A percentile compares a stretch with the other conserved stretches of the same genome.
These are phyloP conservation scores for Sporothrix dimorphospora DNA, from an alignment of 2,329 filamentous ascomycete genomes.

Conservation along the genomic window DNA sequence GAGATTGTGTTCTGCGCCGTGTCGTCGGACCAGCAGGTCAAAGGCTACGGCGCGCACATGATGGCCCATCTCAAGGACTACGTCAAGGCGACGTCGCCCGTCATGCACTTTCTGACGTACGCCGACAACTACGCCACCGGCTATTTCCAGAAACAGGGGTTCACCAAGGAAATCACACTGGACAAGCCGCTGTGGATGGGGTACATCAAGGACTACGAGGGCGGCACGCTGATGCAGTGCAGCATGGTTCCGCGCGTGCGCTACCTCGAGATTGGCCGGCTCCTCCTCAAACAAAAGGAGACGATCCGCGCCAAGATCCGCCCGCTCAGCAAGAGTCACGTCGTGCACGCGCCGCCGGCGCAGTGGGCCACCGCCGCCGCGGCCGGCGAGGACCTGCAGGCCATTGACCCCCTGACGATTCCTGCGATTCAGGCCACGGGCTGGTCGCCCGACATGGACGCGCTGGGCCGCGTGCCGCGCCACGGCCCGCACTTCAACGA, in stretches of 20 bases:
- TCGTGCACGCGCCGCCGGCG: constrained; percentile 82
- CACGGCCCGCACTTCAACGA: constrained; percentile 97
- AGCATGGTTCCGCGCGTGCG: constrained; percentile 96
- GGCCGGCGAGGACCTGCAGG: constrained; percentile 30
- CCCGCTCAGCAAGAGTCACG: constrained; percentile 84
- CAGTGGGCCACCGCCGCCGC: constrained; percentile 66
- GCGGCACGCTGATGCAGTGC: constrained; percentile 98
- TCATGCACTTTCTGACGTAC: constrained; percentile 99
- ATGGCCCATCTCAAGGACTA: constrained; percentile 99
- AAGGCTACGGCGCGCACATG: constrained; percentile 94
- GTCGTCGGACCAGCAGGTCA: constrained; percentile 96
- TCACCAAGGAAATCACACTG: constrained; percentile 96
- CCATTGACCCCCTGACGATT: constrained; percentile 85
- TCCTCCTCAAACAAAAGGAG: constrained; percentile 97
- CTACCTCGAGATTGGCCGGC: constrained; percentile 88
- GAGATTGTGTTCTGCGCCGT: constrained; percentile 99
- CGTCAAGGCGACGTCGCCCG: constrained; percentile 92
- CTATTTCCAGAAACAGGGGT: constrained; percentile 99
- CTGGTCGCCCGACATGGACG: constrained; percentile 98
- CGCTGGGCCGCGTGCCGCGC: constrained; percentile 88
- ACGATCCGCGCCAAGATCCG: constrained; percentile 93
- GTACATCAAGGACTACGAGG: constrained; percentile 99
- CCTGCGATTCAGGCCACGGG: constrained; percentile 88
- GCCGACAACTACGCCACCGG: constrained; percentile 99
- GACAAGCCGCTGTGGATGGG: constrained; percentile 95